Conservation (phyloP, 2,329 filamentous ascomycete species). For the Fonsecaea erecta region DNA sequence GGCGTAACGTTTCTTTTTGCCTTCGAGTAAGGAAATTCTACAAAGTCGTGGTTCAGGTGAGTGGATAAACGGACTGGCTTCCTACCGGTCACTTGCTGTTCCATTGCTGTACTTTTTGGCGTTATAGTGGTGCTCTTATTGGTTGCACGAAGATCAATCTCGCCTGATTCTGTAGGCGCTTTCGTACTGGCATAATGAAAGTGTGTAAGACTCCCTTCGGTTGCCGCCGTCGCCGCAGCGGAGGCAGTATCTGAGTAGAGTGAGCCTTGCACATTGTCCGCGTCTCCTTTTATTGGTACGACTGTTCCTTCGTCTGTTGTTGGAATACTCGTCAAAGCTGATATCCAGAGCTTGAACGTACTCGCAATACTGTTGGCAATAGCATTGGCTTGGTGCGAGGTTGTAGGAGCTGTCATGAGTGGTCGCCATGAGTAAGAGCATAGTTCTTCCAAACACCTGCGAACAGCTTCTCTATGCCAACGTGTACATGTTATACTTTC, state of each 20-base stretch:
- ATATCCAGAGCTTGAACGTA: not conserved
- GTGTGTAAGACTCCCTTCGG: not conserved
- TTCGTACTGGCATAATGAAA: not conserved
- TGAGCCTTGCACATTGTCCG: not conserved
- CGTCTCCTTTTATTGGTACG: not conserved
- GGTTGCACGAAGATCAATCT: not conserved
- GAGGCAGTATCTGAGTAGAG: not conserved
- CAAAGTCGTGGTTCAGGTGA: slow-evolving; percentile 6
- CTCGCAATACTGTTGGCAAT: not conserved
- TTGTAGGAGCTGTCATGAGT: not conserved
- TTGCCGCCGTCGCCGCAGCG: not conserved
- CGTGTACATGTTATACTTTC: not conserved
- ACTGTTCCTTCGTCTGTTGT: not conserved
- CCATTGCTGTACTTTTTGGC: not conserved
- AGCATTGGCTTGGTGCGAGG: not conserved
- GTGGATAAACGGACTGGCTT: not conserved
- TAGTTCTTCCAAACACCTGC: not conserved
- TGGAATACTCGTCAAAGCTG: not conserved
- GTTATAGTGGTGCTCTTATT: not conserved
- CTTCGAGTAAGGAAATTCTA: not conserved
- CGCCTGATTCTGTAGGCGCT: not conserved
- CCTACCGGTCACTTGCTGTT: not conserved
- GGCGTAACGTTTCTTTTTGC: slow-evolving; percentile 1
- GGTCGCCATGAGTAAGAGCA: not conserved
- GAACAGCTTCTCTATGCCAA: not conserved